A percentile compares a stretch with the other conserved stretches of the same genome.
phyloP scores from a whole-genome alignment of 345 rosid species.

The Physaria fendleri region DNA sequence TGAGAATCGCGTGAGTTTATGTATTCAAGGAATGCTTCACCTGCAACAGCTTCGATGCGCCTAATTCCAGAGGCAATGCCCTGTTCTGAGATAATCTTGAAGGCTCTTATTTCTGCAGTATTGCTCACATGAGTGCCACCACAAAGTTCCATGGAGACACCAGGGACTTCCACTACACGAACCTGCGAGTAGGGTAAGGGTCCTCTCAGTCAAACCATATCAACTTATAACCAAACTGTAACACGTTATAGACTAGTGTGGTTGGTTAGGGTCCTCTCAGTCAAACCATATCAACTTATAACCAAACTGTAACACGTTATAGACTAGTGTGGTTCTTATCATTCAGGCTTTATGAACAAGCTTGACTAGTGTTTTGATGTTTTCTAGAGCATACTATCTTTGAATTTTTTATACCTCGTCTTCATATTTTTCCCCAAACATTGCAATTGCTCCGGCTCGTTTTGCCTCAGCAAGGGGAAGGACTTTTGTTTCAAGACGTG shows the following conservation, averaged over 20 bases:
- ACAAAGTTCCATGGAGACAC: slow-evolving; percentile 97
- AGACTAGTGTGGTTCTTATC: background rate
- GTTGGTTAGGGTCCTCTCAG: background rate
- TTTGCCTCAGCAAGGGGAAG: slow-evolving; percentile 78
- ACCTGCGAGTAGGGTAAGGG: slow-evolving; percentile 40
- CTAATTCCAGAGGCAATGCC: slow-evolving; percentile 96
- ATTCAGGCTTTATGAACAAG: background rate
- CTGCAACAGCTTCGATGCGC: slow-evolving; percentile 95
- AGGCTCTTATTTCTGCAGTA: slow-evolving; percentile 86
- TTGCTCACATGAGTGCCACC: slow-evolving; percentile 94
- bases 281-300: slow-evolving; percentile 7
- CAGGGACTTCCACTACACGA: slow-evolving; percentile 97
- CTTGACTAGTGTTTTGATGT: background rate
- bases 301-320: background rate
- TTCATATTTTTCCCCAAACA: slow-evolving; percentile 95
- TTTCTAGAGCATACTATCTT: background rate
- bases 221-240: background rate
- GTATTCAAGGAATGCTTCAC: slow-evolving; percentile 89
- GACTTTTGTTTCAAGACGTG: slow-evolving; percentile 70
- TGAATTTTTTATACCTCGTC: slow-evolving; percentile 45
- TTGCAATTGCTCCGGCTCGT: slow-evolving; percentile 89
- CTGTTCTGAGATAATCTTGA: slow-evolving; percentile 88
- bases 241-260: background rate
- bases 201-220: slow-evolving; percentile 1
- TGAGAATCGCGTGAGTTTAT: slow-evolving; percentile 68